Base-by-base conservation (phyloP, 768 basidiomycete genomes). In the Tylopilus vinaceipallidus region DNA sequence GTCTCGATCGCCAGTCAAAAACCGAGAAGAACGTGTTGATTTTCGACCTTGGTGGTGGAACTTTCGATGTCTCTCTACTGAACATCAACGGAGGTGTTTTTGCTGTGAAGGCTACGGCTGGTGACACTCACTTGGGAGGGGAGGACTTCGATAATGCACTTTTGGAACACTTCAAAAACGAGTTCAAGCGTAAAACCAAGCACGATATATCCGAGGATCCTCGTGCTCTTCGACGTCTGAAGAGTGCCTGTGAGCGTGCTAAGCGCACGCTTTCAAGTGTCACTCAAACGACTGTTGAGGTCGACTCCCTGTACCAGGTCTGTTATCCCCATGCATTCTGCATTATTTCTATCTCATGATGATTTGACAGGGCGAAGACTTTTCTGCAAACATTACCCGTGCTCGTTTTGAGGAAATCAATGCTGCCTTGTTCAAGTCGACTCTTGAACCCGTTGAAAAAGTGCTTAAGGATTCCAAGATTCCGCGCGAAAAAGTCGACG, bases 351-450 rank as follows among this genome's bases (percentile, higher is more conserved):
- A 9, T 50, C 27, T 55, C 19, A 55, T 58, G 20, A 57, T 54
- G 3, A n/a, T 49, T 41, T 41, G 9, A 27, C 57, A 92, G 85
- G 94, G 97, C 59, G 88, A 91, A 71, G 97, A 99, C 78, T 99
- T 99, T 81, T 92, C 91, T 38, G 88, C 97, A 65, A 95, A 88
- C 75, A 97, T 99, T 73, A 95, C 94, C 61, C 94, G 97, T 81
- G 97, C 97, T 63, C 92, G 97, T 71, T 99, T 99, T 77, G 97
- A 99, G 77, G 97, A 99, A 78, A 98, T 98, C 77, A 98, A 98
- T 67, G 94, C 93, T 57, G 62, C 73, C 42, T 76, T 88, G 65
- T 99, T 99, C 86, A 97, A 95, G 74, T 95, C 93, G 26, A 99
- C 97, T 49, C 74, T 99, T 55, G 95, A 97, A 56, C 97, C 97